Conservation (phyloP, 805 yeast species). For the Ogataea saltuana region DNA sequence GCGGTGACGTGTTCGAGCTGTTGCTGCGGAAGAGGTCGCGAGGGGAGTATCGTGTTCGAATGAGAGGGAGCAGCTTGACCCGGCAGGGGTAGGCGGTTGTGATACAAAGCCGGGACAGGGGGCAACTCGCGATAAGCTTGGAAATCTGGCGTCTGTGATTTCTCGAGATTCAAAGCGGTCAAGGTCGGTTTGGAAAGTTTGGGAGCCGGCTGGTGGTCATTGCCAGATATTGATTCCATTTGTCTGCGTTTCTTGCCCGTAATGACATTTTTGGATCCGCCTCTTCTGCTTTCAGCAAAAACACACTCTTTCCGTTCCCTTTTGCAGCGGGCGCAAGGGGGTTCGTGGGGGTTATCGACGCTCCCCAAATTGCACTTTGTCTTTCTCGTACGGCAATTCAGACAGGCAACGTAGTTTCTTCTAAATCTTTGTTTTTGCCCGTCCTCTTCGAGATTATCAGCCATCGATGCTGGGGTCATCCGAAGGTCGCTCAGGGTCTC, state of each 20-base stretch:
- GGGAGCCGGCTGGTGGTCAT: too few species aligned
- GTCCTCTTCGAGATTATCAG: background rate
- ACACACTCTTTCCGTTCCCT: constrained; percentile 83
- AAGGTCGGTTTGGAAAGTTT: too few species aligned
- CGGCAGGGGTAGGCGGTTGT: too few species aligned
- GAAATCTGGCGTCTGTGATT: too few species aligned
- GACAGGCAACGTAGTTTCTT: constrained; percentile 79
- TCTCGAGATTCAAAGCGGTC: too few species aligned
- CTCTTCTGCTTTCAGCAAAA: constrained; percentile 54
- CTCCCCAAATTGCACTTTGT: constrained; percentile 86
- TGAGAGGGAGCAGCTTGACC: too few species aligned
- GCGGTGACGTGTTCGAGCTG: too few species aligned
- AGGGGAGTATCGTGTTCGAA: background rate
- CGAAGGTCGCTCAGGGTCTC: too few species aligned
- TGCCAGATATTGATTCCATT: too few species aligned
- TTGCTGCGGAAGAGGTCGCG: background rate
- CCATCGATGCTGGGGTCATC: too few species aligned
- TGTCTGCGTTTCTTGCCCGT: constrained; percentile 32
- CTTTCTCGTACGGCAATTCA: constrained; percentile 81
- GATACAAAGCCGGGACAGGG: background rate
- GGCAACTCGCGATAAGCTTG: background rate
- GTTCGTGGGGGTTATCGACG: constrained; percentile 66
- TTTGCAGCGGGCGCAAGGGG: constrained; percentile 83
- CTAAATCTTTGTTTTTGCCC: constrained; percentile 39
- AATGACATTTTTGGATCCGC: constrained; percentile 43